A percentile compares a stretch with the other conserved stretches of the same genome.
Evolutionary conservation across 2,329 filamentous ascomycete species (phyloP).

Genomic region (Fusarium austroafricanum): DNA sequence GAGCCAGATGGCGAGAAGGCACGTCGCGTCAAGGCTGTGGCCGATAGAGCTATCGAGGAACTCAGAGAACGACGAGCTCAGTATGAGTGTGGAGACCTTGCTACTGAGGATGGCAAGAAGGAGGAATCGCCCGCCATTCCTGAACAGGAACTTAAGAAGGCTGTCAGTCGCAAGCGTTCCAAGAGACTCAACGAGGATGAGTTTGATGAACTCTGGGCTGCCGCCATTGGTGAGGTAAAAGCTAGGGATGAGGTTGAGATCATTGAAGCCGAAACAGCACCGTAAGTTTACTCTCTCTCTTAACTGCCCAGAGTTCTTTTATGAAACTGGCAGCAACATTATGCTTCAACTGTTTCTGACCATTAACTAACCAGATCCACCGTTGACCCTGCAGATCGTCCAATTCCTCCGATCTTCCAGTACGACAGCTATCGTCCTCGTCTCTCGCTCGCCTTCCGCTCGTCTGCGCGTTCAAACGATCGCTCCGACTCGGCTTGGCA

Average conservation of each 20-base stretch:
- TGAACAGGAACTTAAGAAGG: conserved; percentile 81
- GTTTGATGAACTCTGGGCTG: conserved; percentile 88
- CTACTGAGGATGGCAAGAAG: conserved; percentile 69
- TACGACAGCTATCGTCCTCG: conserved; percentile 78
- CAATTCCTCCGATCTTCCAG: conserved; percentile 70
- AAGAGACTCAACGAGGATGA: conserved; percentile 88
- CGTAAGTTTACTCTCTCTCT: conserved; percentile 62
- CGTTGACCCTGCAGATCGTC: conserved; percentile 77
- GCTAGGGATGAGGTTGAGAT: conserved; percentile 69
- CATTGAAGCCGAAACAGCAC: conserved; percentile 51
- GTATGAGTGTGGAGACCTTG: conserved; percentile 86
- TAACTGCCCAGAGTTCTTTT: conserved; percentile 13
- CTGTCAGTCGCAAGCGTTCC: conserved; percentile 79
- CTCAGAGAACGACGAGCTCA: conserved; percentile 86
- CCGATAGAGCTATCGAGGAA: conserved; percentile 87
- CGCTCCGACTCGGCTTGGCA: conserved; percentile 82
- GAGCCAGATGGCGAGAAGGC: conserved; percentile 95
- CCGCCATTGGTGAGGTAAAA: conserved; percentile 78
- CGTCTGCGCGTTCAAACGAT: conserved; percentile 82
- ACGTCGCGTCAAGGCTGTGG: conserved; percentile 85
- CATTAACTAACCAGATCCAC: conserved; percentile 87
- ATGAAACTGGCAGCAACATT: conserved; percentile 37
- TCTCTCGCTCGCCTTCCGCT: conserved; percentile 93
- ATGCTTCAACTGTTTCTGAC: conserved; percentile 61
- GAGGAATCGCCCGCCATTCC: conserved; percentile 68